phyloP scores from a whole-genome alignment of 345 rosid species.

The Citrus hindsii region DNA sequence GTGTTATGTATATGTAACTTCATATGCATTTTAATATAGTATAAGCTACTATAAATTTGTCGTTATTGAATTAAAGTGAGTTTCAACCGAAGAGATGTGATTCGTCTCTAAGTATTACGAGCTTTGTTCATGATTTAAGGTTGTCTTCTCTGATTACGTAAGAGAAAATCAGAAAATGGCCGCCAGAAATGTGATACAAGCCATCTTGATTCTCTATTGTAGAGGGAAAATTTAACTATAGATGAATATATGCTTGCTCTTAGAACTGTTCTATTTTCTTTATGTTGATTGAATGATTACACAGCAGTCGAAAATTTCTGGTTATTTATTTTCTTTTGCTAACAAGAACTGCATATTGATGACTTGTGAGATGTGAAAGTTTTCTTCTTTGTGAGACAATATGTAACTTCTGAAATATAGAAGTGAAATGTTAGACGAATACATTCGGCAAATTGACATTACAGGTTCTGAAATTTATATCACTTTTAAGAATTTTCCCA shows the following conservation, averaged over 20 bases:
- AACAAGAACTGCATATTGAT: not conserved
- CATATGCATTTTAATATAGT: not conserved
- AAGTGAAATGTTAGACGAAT: not conserved
- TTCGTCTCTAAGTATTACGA: not conserved
- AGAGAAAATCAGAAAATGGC: not conserved
- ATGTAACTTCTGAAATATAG: not conserved
- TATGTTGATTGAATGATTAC: not conserved
- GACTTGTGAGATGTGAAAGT: not conserved
- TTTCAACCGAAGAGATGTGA: not conserved
- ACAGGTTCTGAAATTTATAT: not conserved
- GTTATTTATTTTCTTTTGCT: too few relatives aligned
- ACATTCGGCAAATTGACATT: not conserved
- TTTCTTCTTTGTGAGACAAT: not conserved
- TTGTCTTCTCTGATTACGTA: not conserved
- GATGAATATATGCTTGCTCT: not conserved
- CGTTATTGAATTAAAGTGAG: not conserved
- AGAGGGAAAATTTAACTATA: not conserved
- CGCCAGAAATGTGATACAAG: not conserved
- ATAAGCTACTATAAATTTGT: not conserved
- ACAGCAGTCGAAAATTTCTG: not conserved
- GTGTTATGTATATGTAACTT: not conserved
- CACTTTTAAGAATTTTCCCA: not conserved
- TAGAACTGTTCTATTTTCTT: not conserved
- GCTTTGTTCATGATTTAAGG: not conserved
- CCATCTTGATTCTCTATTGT: not conserved